phyloP scores from a whole-genome alignment of 1,139 yeast genomes.

The Geotrichum klebahnii region DNA sequence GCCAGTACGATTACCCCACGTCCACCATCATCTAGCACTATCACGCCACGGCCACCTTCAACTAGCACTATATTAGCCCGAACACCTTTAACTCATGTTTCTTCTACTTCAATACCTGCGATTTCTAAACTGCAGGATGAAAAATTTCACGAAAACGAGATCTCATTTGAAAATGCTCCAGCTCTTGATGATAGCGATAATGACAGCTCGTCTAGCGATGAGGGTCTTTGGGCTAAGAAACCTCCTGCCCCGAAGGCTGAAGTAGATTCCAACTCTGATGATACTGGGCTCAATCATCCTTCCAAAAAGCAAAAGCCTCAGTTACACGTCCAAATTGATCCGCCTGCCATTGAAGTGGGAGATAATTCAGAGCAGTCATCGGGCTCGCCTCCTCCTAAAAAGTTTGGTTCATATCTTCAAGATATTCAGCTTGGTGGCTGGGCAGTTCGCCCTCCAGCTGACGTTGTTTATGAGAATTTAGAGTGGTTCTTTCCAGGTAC shows the following conservation, averaged over 20 bases:
- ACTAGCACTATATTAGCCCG: too few species aligned
- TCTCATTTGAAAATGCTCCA: constrained; percentile 74
- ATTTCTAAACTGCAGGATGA: constrained; percentile 15
- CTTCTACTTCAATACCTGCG: constrained; percentile 14
- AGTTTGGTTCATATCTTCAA: constrained; percentile 5
- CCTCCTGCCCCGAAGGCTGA: constrained; percentile 32
- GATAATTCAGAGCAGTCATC: constrained; percentile 2
- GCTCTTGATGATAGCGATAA: constrained; percentile 46
- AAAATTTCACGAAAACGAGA: constrained; percentile 50
- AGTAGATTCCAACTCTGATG: constrained; percentile 1
- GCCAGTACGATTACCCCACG: background rate
- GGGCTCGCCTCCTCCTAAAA: constrained; percentile 1
- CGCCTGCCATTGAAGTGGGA: constrained; percentile 19
- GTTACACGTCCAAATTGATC: constrained; percentile 26
- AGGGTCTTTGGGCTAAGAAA: constrained; percentile 60
- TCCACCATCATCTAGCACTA: too few species aligned
- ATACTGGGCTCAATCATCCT: background rate
- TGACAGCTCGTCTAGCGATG: constrained; percentile 43
- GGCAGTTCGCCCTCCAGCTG: constrained; percentile 91
- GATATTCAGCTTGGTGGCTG: constrained; percentile 25
- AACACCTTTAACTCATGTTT: too few species aligned
- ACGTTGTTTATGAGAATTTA: constrained; percentile 83
- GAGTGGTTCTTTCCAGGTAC: constrained; percentile 91
- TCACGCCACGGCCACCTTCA: too few species aligned
- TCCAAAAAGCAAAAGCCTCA: constrained; percentile 23